These are phyloP conservation scores for Harringtonia lauricola DNA, from an alignment of 2,329 filamentous ascomycete species.

Conservation along the genomic window DNA sequence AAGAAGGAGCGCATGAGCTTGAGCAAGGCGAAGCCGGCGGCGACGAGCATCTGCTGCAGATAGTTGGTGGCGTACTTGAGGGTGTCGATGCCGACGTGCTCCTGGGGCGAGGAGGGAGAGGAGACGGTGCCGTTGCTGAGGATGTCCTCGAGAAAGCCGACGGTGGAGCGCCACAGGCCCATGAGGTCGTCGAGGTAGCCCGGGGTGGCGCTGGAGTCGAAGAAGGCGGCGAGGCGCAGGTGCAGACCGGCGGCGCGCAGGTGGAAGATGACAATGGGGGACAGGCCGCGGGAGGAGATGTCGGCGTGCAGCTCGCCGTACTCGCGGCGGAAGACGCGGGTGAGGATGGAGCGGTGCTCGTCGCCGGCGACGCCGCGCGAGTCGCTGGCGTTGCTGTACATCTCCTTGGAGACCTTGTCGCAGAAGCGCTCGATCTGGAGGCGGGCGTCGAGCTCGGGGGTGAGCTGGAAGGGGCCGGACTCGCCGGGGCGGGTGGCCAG, in stretches of 20 bases:
- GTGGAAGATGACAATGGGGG: constrained; percentile 51
- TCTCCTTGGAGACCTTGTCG: constrained; percentile 67
- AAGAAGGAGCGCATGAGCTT: constrained; percentile 74
- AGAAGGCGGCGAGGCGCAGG: constrained; percentile 69
- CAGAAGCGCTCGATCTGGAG: constrained; percentile 65
- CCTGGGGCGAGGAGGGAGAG: constrained; percentile 28
- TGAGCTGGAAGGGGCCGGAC: constrained; percentile 46
- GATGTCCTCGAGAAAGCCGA: constrained; percentile 56
- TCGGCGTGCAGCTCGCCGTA: constrained; percentile 51
- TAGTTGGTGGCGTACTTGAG: constrained; percentile 63
- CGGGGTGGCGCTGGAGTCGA: constrained; percentile 61
- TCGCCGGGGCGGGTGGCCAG: constrained; percentile 50
- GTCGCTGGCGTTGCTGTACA: constrained; percentile 69
- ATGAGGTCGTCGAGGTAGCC: constrained; percentile 66
- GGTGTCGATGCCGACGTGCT: constrained; percentile 38
- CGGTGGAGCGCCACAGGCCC: constrained; percentile 62
- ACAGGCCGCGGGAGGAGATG: constrained; percentile 47
- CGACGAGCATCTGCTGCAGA: constrained; percentile 77
- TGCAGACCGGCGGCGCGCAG: constrained; percentile 64
- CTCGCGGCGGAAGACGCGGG: constrained; percentile 55
- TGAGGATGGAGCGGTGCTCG: constrained; percentile 54
- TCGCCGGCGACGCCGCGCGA: constrained; percentile 58
- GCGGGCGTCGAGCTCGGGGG: constrained; percentile 52
- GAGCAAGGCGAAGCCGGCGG: constrained; percentile 64
- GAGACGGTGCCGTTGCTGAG: constrained; percentile 38